Base-by-base conservation (phyloP, 371 early-diverging fungal genomes). In the Syncephalastrum contaminatum region DNA sequence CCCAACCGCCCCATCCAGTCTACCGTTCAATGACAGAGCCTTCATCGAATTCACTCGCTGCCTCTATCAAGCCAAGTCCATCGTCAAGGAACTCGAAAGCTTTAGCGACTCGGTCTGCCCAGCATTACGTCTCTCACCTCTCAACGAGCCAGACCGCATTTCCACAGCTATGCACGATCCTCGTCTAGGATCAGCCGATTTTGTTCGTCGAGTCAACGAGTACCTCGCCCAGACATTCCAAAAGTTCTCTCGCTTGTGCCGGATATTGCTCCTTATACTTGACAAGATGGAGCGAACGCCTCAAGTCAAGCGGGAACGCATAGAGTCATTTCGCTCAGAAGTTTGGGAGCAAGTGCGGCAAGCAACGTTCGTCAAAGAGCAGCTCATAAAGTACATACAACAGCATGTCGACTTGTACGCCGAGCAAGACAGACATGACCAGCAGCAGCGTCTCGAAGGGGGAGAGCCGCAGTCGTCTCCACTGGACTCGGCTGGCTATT, bases 1-100 rank as follows among this genome's bases (percentile, higher is more conserved):
- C 39, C 54, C 60, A 19, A 19, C 24, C 12, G n/a, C 49, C n/a
- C 27, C 54, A 22, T 60, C 60, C 2, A 42, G 50, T 12, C 22
- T 60, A 4, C 44, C 54, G 2, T 30, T 30, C 10, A 56, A 27
- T 3, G 75, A 72, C 51, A 62, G 61, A 41, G 53, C 56, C 1
- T 69, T 70, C 51, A 59, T 75, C 3, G 77, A 76, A 22, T 73
- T 76, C 19, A 70, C 67, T 46, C 73, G 77, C 2, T 76, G 77
- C 44, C 51, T 76, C 22, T 67, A 76, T 36, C 77, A 76, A 59
- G 67, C 72, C n/a, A 76, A 76, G 49, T 50, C 64, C 12, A 70
- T 76, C 21, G 77, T 76, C 20, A 64, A 70, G 47, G 71, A 73
- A 15, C 48, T 76, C 1, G 56, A 63, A 43, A 43, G 59, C 0